Evolutionary conservation across 352 stramenopile species (phyloP), one percentile per base, ranked within the genome.

Genomic region (Phytophthora litchii): DNA sequence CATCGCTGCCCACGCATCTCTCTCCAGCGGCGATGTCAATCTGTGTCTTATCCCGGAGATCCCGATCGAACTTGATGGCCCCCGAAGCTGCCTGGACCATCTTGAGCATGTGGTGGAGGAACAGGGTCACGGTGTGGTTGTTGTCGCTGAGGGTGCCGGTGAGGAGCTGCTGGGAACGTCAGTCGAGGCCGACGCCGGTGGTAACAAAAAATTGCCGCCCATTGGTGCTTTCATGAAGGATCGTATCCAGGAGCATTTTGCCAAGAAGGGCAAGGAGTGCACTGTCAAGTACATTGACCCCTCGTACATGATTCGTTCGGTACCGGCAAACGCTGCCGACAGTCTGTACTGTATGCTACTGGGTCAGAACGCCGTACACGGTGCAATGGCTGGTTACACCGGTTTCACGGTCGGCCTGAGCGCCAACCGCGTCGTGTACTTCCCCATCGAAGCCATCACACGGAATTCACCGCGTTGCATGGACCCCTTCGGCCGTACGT

Each of bases 271-370:
- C 67, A 94, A 89, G 70, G 78, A 80, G 46, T 91, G 68, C 40
- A 98, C 95, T 47, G 88, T 99, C 50, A 99, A 98, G 78, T 99
- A 99, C 80, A 98, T 99, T 74, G 96, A 99, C 73, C 96, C 96
- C 53, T 98, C 92, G 38, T 99, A 99, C 78, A 98, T 98, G 90
- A 98, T 99, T 67, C 92, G 88, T 49, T 88, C 74, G 54, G 92
- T 98, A 58, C 85, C 95, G 20, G 93, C 96, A 25, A 98, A 98
- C 67, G 87, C 92, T 19, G 89, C 89, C 36, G 96, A 99, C 53
- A 91, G 74, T 60, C 70, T 98, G 42, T 98, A 99, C 74, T 99
- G 97, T 75, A 98, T 99, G 93, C 89, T 99, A 69, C 84, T 99
- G 14, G 94, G 90, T 25, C 96, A 99, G 78, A 99, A 99, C 76